phyloP scores from a whole-genome alignment of 164 flowering plant genomes.

The Berberis thunbergii region DNA sequence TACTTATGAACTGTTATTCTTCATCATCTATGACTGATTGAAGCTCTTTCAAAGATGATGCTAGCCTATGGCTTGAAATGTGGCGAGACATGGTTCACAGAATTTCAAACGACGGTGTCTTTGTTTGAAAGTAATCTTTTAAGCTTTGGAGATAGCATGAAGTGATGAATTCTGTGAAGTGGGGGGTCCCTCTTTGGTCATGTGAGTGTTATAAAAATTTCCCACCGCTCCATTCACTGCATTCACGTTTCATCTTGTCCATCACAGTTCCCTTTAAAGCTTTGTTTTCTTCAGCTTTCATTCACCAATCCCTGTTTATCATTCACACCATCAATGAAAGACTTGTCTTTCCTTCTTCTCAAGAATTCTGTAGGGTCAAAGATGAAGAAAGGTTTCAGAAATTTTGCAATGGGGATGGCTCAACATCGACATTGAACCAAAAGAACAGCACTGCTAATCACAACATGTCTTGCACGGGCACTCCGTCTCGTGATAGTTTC shows the following conservation, averaged over 20 bases:
- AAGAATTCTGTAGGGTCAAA: constrained; percentile 57
- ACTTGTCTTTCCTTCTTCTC: constrained; percentile 54
- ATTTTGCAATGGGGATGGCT: constrained; percentile 54
- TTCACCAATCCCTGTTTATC: background rate
- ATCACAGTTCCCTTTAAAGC: background rate
- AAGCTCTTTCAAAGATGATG: too few species aligned
- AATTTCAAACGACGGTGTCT: too few species aligned
- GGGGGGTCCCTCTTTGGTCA: background rate
- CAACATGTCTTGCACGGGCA: constrained; percentile 4
- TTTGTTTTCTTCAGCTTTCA: background rate
- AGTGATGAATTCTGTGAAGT: too few species aligned
- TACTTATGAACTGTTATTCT: too few species aligned
- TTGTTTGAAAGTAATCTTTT: too few species aligned
- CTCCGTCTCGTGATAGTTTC: constrained; percentile 4
- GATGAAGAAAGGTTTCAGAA: constrained; percentile 58
- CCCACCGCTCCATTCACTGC: background rate
- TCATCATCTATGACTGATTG: too few species aligned
- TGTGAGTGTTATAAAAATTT: background rate
- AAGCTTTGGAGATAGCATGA: too few species aligned
- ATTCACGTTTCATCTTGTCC: background rate
- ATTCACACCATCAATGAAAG: constrained; percentile 31
- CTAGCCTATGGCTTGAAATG: too few species aligned
- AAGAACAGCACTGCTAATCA: constrained; percentile 7
- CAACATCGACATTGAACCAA: constrained; percentile 75
- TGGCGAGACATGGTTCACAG: too few species aligned